Conservation (phyloP, 441 rosid species). For the Euphorbia schlechtendalii region DNA sequence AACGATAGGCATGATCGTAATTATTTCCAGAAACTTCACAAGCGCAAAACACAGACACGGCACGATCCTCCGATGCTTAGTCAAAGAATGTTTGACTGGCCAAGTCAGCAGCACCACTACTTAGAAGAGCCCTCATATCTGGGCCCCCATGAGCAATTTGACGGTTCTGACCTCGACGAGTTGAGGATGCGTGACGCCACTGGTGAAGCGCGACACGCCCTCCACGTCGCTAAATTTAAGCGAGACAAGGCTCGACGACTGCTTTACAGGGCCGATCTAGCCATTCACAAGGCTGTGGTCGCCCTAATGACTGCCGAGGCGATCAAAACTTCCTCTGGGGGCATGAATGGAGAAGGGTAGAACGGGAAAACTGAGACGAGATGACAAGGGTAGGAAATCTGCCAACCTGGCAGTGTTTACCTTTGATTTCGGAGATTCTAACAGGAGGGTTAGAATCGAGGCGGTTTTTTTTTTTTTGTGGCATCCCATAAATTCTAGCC, state of each 20-base stretch:
- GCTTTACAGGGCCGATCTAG: slow-evolving; percentile 73
- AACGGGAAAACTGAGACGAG: slow-evolving; percentile 9
- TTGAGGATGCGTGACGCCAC: slow-evolving; percentile 59
- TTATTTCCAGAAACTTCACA: slow-evolving; percentile 40
- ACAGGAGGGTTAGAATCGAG: slow-evolving; percentile 11
- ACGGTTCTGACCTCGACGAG: slow-evolving; percentile 54
- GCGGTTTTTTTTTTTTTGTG: slow-evolving; percentile 22
- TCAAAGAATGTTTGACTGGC: slow-evolving; percentile 39
- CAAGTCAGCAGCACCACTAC: slow-evolving; percentile 31
- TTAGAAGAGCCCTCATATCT: slow-evolving; percentile 35
- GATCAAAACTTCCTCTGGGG: slow-evolving; percentile 46
- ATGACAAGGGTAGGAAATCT: slow-evolving; percentile 17
- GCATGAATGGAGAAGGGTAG: slow-evolving; percentile 31
- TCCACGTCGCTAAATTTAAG: slow-evolving; percentile 62
- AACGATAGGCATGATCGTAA: slow-evolving; percentile 46
- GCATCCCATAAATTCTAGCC: slow-evolving; percentile 20
- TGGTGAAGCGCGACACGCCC: slow-evolving; percentile 64
- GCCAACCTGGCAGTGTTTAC: slow-evolving; percentile 10
- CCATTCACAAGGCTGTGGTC: slow-evolving; percentile 82
- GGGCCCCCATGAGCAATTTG: slow-evolving; percentile 35
- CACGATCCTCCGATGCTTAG: slow-evolving; percentile 23
- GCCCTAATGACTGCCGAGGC: slow-evolving; percentile 89
- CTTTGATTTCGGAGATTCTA: slow-evolving; percentile 15
- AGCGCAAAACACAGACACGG: slow-evolving; percentile 45
- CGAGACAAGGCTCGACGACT: slow-evolving; percentile 73